Conservation (phyloP, 176 grass and related monocot species). For the Carex scoparia region DNA sequence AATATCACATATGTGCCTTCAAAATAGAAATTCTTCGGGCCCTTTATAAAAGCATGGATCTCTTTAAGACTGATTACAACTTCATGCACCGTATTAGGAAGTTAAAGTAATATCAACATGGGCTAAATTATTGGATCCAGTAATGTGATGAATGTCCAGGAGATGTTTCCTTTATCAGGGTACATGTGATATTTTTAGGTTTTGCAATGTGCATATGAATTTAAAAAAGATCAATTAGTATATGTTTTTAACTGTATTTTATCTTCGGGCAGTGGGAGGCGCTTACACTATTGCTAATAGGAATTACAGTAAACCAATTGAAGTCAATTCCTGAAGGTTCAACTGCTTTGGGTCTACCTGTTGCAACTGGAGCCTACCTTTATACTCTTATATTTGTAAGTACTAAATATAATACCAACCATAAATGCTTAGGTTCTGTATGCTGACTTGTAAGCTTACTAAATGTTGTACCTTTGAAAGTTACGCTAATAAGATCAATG, state of each 20-base stretch:
- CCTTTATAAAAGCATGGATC: neutral
- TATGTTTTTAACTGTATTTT: conserved; percentile 22
- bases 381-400: conserved; percentile 93
- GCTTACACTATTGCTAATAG: conserved; percentile 90
- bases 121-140: neutral
- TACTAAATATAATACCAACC: conserved; percentile 13
- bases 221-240: conserved; percentile 42
- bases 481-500: neutral
- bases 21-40: neutral
- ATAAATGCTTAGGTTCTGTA: neutral
- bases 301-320: conserved; percentile 95
- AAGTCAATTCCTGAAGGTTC: conserved; percentile 85
- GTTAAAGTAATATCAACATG: neutral
- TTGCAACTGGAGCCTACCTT: conserved; percentile 80
- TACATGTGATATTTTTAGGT: neutral
- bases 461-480: neutral
- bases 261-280: conserved; percentile 72
- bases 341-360: conserved; percentile 68
- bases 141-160: neutral
- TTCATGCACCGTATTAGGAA: neutral
- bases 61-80: neutral
- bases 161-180: neutral
- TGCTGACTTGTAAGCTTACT: neutral
- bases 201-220: neutral
- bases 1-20: neutral